Evolutionary conservation across 768 basidiomycete genomes (phyloP).

Genomic region (Myochromella boudieri): DNA sequence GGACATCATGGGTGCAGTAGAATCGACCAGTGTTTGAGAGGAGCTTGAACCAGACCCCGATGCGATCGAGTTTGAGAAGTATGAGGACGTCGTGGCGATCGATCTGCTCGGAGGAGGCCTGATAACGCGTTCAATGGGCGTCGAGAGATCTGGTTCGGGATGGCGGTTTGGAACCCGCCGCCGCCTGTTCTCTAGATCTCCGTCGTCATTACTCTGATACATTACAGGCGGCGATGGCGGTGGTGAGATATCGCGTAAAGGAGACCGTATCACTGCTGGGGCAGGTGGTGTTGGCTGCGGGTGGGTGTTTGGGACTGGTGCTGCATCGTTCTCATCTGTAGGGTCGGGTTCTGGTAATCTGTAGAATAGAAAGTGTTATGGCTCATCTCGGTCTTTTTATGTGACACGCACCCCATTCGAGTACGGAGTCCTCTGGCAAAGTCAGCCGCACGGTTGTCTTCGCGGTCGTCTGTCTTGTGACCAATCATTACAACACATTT

Average conservation of each 20-base stretch:
- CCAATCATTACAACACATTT: conserved; percentile 59
- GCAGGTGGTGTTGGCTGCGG: conserved; percentile 13
- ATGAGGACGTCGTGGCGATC: conserved; percentile 15
- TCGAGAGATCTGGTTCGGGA: not conserved
- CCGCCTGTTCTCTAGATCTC: conserved; percentile 36
- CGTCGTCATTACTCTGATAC: conserved; percentile 33
- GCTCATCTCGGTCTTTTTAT: not conserved
- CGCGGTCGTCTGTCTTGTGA: conserved; percentile 62
- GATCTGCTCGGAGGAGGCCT: not conserved
- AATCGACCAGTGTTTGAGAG: conserved; percentile 7
- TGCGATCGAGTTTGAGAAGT: conserved; percentile 15
- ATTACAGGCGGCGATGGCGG: conserved; percentile 26
- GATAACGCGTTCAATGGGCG: not conserved
- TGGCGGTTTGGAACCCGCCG: conserved; percentile 30
- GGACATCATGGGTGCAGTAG: conserved; percentile 11
- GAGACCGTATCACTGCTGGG: conserved; percentile 26
- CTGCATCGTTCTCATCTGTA: conserved; percentile 9
- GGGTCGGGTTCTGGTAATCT: conserved; percentile 25
- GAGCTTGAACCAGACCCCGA: conserved; percentile 3
- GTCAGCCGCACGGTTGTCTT: conserved; percentile 51
- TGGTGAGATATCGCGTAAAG: conserved; percentile 39
- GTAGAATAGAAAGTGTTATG: conserved; percentile 17
- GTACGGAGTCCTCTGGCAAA: conserved; percentile 62
- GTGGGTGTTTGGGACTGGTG: conserved; percentile 9
- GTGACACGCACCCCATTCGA: conserved; percentile 64